phyloP scores from a whole-genome alignment of 2,329 filamentous ascomycete genomes.

The Blastomyces percursus region DNA sequence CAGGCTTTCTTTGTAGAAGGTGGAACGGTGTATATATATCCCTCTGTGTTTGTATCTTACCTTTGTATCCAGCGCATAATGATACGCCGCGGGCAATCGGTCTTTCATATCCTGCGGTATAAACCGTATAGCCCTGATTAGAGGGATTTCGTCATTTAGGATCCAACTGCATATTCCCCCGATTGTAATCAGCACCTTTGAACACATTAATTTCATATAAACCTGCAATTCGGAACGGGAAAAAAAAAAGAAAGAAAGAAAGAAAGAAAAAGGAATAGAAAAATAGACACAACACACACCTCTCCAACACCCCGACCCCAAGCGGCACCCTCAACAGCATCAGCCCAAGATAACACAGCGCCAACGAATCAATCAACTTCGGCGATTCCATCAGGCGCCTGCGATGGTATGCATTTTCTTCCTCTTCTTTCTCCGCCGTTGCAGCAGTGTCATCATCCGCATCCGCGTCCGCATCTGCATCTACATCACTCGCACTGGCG shows the following conservation, averaged over 20 bases:
- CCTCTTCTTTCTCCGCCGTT: slow-evolving; percentile 18
- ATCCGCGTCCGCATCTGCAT: not conserved
- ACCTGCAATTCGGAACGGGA: no score
- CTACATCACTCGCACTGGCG: not conserved
- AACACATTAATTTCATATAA: not conserved
- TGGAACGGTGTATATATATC: not conserved
- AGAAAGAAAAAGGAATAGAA: no score
- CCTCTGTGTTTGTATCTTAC: slow-evolving; percentile 17
- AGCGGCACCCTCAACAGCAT: slow-evolving; percentile 65
- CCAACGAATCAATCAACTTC: slow-evolving; percentile 61
- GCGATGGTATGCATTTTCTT: slow-evolving; percentile 25
- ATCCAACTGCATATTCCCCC: slow-evolving; percentile 47
- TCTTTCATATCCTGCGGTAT: slow-evolving; percentile 37
- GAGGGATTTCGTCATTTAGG: slow-evolving; percentile 57
- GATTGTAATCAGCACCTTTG: slow-evolving; percentile 1
- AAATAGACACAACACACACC: slow-evolving; percentile 19
- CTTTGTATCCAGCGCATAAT: slow-evolving; percentile 30
- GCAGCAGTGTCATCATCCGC: not conserved
- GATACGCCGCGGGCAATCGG: slow-evolving; percentile 33
- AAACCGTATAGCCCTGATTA: slow-evolving; percentile 48
- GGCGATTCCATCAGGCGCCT: slow-evolving; percentile 41
- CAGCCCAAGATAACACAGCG: slow-evolving; percentile 67
- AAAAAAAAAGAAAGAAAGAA: no score
- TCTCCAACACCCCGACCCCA: slow-evolving; percentile 59
- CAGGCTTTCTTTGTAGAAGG: not conserved